Conservation (phyloP, 805 yeast genomes). For the Brettanomyces sp. region DNA sequence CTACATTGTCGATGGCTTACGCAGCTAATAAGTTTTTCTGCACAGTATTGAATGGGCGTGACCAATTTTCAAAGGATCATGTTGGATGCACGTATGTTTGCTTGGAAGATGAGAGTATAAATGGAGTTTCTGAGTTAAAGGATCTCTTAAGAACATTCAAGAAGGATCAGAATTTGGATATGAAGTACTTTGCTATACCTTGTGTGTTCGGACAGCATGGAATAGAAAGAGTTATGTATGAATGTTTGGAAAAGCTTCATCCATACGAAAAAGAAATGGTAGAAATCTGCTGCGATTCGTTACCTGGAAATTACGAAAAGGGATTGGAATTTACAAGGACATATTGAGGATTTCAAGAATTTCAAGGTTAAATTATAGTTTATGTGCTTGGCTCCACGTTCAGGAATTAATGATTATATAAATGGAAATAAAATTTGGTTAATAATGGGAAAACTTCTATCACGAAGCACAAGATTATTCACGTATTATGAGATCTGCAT, state of each 20-base stretch:
- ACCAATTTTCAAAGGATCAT: conserved; percentile 44
- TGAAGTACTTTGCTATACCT: conserved; percentile 55
- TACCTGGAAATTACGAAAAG: conserved; percentile 47
- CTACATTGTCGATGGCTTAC: conserved; percentile 88
- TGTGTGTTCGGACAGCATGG: conserved; percentile 47
- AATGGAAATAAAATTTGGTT: too few relatives aligned
- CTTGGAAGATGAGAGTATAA: conserved; percentile 33
- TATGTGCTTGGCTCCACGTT: too few relatives aligned
- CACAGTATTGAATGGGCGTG: conserved; percentile 29
- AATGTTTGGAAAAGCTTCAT: conserved; percentile 39
- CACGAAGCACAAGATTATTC: too few relatives aligned
- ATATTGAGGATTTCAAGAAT: too few relatives aligned
- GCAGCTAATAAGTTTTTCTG: conserved; percentile 74
- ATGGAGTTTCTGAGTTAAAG: conserved; percentile 44
- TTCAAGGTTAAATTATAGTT: too few relatives aligned
- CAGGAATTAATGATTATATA: too few relatives aligned
- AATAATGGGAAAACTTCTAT: too few relatives aligned
- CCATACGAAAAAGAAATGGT: conserved; percentile 48
- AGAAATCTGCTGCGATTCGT: conserved; percentile 42
- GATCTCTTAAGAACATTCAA: conserved; percentile 14
- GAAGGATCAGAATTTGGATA: conserved; percentile 6
- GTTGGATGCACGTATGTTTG: conserved; percentile 61
- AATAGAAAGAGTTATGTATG: conserved; percentile 44
- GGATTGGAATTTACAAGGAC: conserved; percentile 35
- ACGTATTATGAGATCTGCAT: too few relatives aligned